Evolutionary conservation across 768 basidiomycete genomes (phyloP).

Genomic region (Pulveroboletus sp.): DNA sequence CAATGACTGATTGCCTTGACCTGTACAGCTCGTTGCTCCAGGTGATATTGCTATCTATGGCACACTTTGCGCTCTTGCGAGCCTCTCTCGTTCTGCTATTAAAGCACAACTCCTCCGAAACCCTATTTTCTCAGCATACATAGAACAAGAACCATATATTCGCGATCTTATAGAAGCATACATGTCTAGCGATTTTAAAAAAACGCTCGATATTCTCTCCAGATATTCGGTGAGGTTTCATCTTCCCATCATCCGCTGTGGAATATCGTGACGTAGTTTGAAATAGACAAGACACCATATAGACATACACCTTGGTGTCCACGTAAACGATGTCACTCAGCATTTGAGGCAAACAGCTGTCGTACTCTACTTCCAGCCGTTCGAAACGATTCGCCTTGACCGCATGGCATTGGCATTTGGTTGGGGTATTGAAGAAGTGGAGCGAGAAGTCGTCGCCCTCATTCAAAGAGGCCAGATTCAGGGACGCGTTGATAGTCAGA

Average conservation of each 20-base stretch:
- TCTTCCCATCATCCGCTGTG: neutral
- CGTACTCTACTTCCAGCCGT: conserved; percentile 87
- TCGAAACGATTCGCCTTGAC: conserved; percentile 75
- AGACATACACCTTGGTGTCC: conserved; percentile 71
- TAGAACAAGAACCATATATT: conserved; percentile 84
- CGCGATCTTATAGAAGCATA: conserved; percentile 85
- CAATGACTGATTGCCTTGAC: neutral
- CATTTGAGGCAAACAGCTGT: conserved; percentile 75
- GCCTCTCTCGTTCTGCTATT: conserved; percentile 63
- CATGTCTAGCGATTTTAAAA: conserved; percentile 82
- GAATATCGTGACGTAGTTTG: neutral
- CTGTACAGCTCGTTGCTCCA: conserved; percentile 56
- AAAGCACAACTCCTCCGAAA: conserved; percentile 65
- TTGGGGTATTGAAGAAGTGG: conserved; percentile 66
- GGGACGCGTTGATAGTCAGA: conserved; percentile 83
- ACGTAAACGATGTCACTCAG: conserved; percentile 60
- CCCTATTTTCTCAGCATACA: conserved; percentile 63
- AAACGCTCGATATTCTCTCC: conserved; percentile 68
- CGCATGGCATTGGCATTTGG: conserved; percentile 87
- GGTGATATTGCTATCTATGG: conserved; percentile 86
- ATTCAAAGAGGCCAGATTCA: conserved; percentile 76
- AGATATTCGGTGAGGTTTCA: conserved; percentile 55
- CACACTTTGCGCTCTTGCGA: conserved; percentile 79
- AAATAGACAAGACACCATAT: conserved; percentile 70
- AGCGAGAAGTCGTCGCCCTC: conserved; percentile 67